Evolutionary conservation across 306 rosid genomes (phyloP), one percentile per base, ranked within the genome.

Genomic region (Erythrophleum fordii): DNA sequence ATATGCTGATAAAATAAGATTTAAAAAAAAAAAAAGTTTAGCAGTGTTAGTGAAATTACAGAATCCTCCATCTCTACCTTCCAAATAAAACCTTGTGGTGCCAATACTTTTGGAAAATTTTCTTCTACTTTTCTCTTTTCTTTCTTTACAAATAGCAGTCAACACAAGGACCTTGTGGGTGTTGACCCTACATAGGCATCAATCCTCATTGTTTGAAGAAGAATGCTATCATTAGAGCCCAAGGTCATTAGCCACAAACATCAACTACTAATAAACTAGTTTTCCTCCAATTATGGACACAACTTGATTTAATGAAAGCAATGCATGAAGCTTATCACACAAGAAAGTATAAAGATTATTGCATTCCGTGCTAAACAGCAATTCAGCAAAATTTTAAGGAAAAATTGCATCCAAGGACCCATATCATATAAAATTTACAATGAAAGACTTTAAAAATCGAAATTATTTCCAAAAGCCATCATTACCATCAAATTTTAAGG

Each of bases 31-130:
- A 29, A 37, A 20, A 66, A 58, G 28, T 28, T 42, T 11, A 67
- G 12, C n/a, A n/a, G n/a, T n/a, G n/a, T n/a, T n/a, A 52, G 37
- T 39, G 34, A 55, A 41, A 53, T 35, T 29, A 62, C 5, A 46
- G 72, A 65, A 73, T 25, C 25, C 53, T 23, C 45, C 52, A 49
- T 64, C 65, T 77, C 49, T 20, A 42, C 55, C 42, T 10, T 72
- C 72, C 44, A 55, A 37, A 51, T 11, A 58, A 73, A 79, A 29
- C 29, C 37, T 16, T 39, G 42, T 26, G 20, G 20, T 29, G 22
- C 14, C 76, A 72, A 83, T 60, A 4, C 10, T 42, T 51, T 77
- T 3, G 11, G 78, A 39, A 69, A 48, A n/a, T n/a, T n/a, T n/a
- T n/a, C 25, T 45, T 71, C 49, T 55, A 31, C 18, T 3, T 60